These are phyloP conservation scores for Diaporthe sp. DNA, from an alignment of 2,329 filamentous ascomycete genomes.

Conservation along the genomic window DNA sequence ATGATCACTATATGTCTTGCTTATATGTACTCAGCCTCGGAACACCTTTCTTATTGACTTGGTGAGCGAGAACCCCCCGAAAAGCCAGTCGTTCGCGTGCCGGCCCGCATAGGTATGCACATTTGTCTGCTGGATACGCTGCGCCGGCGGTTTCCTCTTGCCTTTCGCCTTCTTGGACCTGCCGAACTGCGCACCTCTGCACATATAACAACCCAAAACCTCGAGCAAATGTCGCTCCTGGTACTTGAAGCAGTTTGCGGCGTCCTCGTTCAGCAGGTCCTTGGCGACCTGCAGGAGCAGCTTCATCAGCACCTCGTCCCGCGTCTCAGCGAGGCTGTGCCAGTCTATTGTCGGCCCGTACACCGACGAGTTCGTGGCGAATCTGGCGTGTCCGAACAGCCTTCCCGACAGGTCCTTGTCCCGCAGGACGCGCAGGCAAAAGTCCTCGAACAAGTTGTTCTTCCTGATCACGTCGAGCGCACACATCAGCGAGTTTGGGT, in stretches of 20 bases:
- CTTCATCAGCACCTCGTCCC: conserved; percentile 28
- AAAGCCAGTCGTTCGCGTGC: conserved; percentile 37
- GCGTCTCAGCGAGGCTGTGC: conserved; percentile 28
- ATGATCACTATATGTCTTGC: neutral
- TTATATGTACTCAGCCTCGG: conserved; percentile 9
- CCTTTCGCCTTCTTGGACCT: conserved; percentile 25
- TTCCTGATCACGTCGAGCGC: conserved; percentile 42
- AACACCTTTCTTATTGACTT: conserved; percentile 27
- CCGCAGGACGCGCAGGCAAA: conserved; percentile 40
- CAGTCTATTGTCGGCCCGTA: conserved; percentile 37
- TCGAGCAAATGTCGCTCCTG: conserved; percentile 42
- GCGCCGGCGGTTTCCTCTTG: neutral
- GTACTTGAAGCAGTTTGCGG: conserved; percentile 38
- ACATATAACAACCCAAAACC: conserved; percentile 41
- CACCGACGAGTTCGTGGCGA: conserved; percentile 2
- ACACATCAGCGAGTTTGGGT: conserved; percentile 40
- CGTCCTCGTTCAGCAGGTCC: conserved; percentile 37
- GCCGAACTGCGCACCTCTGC: conserved; percentile 47
- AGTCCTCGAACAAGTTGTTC: conserved; percentile 44
- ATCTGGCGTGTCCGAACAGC: conserved; percentile 15
- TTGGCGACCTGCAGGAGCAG: conserved; percentile 33
- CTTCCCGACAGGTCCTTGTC: conserved; percentile 24
- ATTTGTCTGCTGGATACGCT: conserved; percentile 32
- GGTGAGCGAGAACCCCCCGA: conserved; percentile 37
- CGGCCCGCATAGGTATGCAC: conserved; percentile 37